Evolutionary conservation across 495 filamentous ascomycete genomes (phyloP).

Genomic region (Aspergillus leporis): DNA sequence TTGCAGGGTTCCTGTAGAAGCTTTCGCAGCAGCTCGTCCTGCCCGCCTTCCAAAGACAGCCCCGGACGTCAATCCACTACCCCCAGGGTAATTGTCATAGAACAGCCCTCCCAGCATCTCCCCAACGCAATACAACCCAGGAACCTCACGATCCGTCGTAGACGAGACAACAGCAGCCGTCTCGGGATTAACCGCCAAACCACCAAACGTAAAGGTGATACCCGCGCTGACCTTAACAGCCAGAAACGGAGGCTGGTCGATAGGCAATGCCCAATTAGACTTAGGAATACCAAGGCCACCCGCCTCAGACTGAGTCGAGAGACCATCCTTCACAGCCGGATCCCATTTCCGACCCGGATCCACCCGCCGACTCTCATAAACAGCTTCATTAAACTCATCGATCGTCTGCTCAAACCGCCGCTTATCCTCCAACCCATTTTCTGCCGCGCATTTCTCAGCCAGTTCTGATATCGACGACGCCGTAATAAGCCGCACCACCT

Average conservation of each 20-base stretch:
- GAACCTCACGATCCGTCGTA: slow-evolving; percentile 41
- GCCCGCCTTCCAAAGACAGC: slow-evolving; percentile 57
- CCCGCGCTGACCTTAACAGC: slow-evolving; percentile 61
- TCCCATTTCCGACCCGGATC: slow-evolving; percentile 46
- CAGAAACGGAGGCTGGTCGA: slow-evolving; percentile 55
- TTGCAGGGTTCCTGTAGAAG: not conserved
- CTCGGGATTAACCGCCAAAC: slow-evolving; percentile 50
- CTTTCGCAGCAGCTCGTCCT: slow-evolving; percentile 35
- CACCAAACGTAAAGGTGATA: slow-evolving; percentile 68
- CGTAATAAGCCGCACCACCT: slow-evolving; percentile 50
- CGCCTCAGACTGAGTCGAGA: slow-evolving; percentile 51
- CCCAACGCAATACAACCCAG: slow-evolving; percentile 56
- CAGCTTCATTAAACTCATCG: slow-evolving; percentile 54
- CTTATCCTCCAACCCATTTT: slow-evolving; percentile 41
- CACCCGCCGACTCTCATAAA: slow-evolving; percentile 36
- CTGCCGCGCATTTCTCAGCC: slow-evolving; percentile 41
- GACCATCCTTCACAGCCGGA: slow-evolving; percentile 55
- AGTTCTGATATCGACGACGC: slow-evolving; percentile 53
- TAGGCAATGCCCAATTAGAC: slow-evolving; percentile 62
- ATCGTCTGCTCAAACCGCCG: slow-evolving; percentile 48
- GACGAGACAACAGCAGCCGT: slow-evolving; percentile 48
- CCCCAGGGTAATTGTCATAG: slow-evolving; percentile 64
- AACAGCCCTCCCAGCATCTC: slow-evolving; percentile 67
- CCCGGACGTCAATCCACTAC: slow-evolving; percentile 61
- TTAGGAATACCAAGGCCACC: slow-evolving; percentile 47